These are phyloP conservation scores for Capsicum pubescens DNA, from an alignment of 257 asterid species.

Conservation along the genomic window DNA sequence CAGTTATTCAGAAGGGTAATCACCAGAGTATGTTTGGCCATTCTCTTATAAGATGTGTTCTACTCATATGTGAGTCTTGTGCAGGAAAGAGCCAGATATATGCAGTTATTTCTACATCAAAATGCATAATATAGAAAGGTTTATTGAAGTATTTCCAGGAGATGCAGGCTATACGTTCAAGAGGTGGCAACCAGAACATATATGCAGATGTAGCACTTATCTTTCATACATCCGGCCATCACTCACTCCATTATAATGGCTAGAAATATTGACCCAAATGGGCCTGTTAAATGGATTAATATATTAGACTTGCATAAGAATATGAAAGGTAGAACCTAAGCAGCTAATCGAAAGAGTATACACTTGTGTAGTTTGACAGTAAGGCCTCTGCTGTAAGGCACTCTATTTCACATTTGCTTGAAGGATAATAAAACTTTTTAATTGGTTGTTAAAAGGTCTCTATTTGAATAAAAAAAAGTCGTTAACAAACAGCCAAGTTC, in stretches of 20 bases:
- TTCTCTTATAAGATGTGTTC: neutral
- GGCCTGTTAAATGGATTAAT: neutral
- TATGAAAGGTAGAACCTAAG: neutral
- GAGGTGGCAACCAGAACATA: neutral
- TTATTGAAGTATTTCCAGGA: neutral
- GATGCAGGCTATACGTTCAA: neutral
- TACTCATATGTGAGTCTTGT: neutral
- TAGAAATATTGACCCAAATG: neutral
- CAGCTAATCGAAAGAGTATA: neutral
- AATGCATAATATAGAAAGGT: neutral
- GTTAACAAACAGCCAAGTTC: constrained; percentile 7
- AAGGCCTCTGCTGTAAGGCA: neutral
- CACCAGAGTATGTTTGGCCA: neutral
- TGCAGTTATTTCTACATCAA: neutral
- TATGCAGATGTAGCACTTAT: neutral
- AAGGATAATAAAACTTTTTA: neutral
- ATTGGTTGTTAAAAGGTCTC: neutral
- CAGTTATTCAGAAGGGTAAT: neutral
- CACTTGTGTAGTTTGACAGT: neutral
- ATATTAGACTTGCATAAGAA: neutral
- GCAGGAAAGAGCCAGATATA: neutral
- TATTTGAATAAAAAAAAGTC: neutral
- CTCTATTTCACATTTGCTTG: constrained; percentile 1
- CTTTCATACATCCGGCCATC: neutral
- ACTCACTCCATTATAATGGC: neutral